A percentile compares a stretch with the other conserved stretches of the same genome.
phyloP scores from a whole-genome alignment of 2,329 filamentous ascomycete genomes.

The Fusarium siculi region DNA sequence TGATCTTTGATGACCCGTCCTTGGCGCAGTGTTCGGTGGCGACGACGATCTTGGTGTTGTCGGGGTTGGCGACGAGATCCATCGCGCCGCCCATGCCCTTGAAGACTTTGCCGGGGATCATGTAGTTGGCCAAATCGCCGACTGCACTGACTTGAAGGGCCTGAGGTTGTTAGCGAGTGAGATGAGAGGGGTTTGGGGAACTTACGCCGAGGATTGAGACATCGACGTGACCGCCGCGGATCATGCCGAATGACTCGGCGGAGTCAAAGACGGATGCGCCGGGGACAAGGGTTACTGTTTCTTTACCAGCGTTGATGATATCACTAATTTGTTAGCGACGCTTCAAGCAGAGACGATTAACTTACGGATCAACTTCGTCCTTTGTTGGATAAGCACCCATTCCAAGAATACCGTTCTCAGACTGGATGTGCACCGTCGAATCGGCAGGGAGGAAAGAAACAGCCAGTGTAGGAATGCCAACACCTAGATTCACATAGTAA shows the following conservation, averaged over 20 bases:
- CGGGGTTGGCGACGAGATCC: constrained; percentile 78
- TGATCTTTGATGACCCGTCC: constrained; percentile 74
- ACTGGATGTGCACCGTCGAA: constrained; percentile 83
- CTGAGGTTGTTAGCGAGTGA: constrained; percentile 32
- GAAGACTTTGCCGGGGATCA: constrained; percentile 87
- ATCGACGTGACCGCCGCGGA: constrained; percentile 84
- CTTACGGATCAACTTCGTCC: constrained; percentile 73
- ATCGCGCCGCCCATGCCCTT: constrained; percentile 89
- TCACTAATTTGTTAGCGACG: constrained; percentile 57
- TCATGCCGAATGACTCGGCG: constrained; percentile 87
- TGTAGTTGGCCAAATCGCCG: constrained; percentile 88
- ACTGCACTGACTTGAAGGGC: constrained; percentile 82
- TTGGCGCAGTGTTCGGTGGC: constrained; percentile 77
- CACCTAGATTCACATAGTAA: constrained; percentile 83
- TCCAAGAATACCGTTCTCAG: constrained; percentile 86
- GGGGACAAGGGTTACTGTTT: constrained; percentile 82
- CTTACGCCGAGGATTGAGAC: constrained; percentile 80
- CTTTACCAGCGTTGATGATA: constrained; percentile 88
- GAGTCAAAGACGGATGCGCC: constrained; percentile 83
- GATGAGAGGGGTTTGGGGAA: background rate
- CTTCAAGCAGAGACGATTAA: background rate
- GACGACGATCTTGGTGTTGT: constrained; percentile 77
- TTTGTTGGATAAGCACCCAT: constrained; percentile 83
- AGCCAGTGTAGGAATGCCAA: constrained; percentile 88
- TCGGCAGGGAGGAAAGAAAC: constrained; percentile 77